Conservation (phyloP, 176 grass and related monocot genomes). For the Otatea glauca region DNA sequence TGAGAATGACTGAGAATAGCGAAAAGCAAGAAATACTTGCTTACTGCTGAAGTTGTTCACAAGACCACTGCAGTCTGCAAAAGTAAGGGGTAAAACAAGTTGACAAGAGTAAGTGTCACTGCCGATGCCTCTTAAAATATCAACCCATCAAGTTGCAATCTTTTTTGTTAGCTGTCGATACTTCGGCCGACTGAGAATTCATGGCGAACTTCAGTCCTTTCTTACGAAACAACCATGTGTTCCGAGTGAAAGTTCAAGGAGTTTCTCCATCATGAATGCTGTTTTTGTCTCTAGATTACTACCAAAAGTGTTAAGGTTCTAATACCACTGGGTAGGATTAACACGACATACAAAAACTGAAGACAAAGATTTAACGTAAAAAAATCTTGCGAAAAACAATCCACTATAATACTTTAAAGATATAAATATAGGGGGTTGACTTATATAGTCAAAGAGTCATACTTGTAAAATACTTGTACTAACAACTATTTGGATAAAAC, state of each 20-base stretch:
- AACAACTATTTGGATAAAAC: too few relatives aligned
- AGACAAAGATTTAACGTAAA: too few relatives aligned
- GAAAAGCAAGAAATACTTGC: constrained; percentile 43
- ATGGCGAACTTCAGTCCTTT: not conserved
- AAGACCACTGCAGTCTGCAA: constrained; percentile 14
- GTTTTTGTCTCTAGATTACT: not conserved
- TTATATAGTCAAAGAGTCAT: too few relatives aligned
- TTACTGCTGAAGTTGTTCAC: constrained; percentile 45
- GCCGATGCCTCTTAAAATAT: not conserved
- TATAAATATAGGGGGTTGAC: too few relatives aligned
- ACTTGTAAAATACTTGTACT: too few relatives aligned
- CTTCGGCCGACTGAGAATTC: too few relatives aligned
- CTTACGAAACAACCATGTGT: not conserved
- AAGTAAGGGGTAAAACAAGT: not conserved
- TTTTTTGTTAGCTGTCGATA: not conserved
- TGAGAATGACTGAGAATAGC: constrained; percentile 36
- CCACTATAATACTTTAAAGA: too few relatives aligned
- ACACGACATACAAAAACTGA: too few relatives aligned
- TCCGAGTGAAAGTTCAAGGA: not conserved
- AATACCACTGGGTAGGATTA: too few relatives aligned
- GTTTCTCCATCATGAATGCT: not conserved
- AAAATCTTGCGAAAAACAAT: too few relatives aligned
- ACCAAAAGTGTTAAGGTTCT: too few relatives aligned
- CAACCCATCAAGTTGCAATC: not conserved
- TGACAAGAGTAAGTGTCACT: too few relatives aligned